Percentiles rank a stretch among this genome's conserved stretches.
Conservation (phyloP, 495 filamentous ascomycete genomes). For the Xylaria sp. region DNA sequence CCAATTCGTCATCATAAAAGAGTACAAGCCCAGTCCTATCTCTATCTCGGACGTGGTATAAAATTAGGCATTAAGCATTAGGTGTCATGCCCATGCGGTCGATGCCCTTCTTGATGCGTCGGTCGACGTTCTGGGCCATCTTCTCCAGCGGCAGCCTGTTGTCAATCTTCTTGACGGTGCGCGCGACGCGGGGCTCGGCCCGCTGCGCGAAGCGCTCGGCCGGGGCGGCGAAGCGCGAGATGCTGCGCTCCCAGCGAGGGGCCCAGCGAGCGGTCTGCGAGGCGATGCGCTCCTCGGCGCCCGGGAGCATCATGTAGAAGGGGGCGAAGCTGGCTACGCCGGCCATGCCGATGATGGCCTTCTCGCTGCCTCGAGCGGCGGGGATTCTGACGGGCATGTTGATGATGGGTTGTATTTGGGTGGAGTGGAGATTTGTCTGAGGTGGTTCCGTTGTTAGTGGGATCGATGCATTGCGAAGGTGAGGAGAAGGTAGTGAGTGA, state of each 20-base stretch:
- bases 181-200: conserved; percentile 48
- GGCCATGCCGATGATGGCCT: conserved; percentile 52
- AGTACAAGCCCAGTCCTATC: background rate
- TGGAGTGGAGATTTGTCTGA: conserved; percentile 31
- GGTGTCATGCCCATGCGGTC: conserved; percentile 17
- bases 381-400: conserved; percentile 59
- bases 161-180: conserved; percentile 50
- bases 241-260: conserved; percentile 59
- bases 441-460: conserved; percentile 2
- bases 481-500: background rate
- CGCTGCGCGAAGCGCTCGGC: conserved; percentile 51
- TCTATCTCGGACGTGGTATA: background rate
- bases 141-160: conserved; percentile 51
- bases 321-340: conserved; percentile 53
- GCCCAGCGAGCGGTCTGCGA: conserved; percentile 55
- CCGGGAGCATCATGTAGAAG: conserved; percentile 56
- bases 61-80: background rate
- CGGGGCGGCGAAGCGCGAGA: conserved; percentile 50
- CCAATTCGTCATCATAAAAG: background rate
- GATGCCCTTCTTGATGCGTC: conserved; percentile 49
- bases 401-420: conserved; percentile 20
- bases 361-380: conserved; percentile 46
- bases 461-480: background rate
- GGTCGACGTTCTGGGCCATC: conserved; percentile 50
- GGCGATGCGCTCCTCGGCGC: conserved; percentile 52